Evolutionary conservation across 441 rosid genomes (phyloP), one percentile per base, ranked within the genome.

Genomic region (Cnidoscolus chayamansa): DNA sequence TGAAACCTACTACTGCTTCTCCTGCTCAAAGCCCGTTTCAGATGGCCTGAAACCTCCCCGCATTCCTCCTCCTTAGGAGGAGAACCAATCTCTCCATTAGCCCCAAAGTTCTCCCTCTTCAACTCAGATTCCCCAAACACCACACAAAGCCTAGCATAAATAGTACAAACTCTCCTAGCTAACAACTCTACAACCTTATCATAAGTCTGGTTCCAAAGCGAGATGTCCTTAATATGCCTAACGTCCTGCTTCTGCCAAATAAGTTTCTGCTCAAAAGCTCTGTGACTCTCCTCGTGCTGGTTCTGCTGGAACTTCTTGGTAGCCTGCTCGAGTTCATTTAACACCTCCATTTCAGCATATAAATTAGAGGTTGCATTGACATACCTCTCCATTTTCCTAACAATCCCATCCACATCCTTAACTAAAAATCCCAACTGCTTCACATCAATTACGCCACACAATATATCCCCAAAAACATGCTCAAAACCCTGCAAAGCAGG

Each of bases 191-290:
- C 93, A 47, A 87, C 91, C 78, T 94, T 94, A 79, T 94, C 99
- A 77, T 77, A 89, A 12, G 89, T 88, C 77, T 92, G 97, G 60
- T 81, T 91, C 99, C 99, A 94, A 40, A 94, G 85, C 0, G 98
- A 92, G 77, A 88, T 82, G 58, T 94, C 97, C 81, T 85, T 86
- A 53, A 94, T 89, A 82, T 92, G 93, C 81, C 78, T 86, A 63
- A 94, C 96, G 19, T 94, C 99, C 68, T 94, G 97, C 80, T 76
- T 92, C 88, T 94, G 98, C 98, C 99, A 92, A 79, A 87, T 79
- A 78, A 92, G 77, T 81, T 90, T 94, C 96, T 89, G 98, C 80
- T 94, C 94, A 17, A 88, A 92, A 19, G 93, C 96, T 17, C 88
- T 88, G 16, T 83, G 81, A 70, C 93, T 94, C 81, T 85, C 96